Conservation (phyloP, 106 monocot genomes). For the Allium fistulosum region DNA sequence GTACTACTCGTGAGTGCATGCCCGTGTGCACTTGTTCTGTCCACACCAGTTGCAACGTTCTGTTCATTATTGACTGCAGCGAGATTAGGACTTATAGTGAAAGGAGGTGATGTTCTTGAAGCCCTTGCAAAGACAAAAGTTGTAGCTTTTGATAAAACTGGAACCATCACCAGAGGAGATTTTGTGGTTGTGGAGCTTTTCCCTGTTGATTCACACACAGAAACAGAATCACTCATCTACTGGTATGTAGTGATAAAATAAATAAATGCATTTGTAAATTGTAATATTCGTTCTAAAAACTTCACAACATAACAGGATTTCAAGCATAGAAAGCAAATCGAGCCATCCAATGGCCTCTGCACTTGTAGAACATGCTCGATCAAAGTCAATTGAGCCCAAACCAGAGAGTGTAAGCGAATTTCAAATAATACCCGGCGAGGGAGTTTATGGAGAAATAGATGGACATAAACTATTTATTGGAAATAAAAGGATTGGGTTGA, state of each 20-base stretch:
- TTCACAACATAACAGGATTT: constrained; percentile 34
- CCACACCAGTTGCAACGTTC: constrained; percentile 94
- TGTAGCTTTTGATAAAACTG: constrained; percentile 94
- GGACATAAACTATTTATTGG: constrained; percentile 64
- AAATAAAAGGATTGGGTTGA: constrained; percentile 66
- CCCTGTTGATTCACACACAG: constrained; percentile 17
- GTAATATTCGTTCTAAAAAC: too few relatives aligned
- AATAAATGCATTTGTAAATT: neutral
- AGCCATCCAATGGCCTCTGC: constrained; percentile 95
- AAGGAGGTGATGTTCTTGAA: constrained; percentile 95
- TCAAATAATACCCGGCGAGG: constrained; percentile 74
- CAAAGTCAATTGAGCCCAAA: constrained; percentile 52
- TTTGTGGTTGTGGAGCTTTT: constrained; percentile 57
- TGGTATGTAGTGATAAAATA: constrained; percentile 36
- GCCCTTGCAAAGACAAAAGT: constrained; percentile 55
- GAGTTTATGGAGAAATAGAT: constrained; percentile 84
- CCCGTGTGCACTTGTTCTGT: constrained; percentile 91
- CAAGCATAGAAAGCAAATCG: constrained; percentile 93
- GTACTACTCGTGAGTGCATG: constrained; percentile 94
- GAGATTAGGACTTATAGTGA: constrained; percentile 65
- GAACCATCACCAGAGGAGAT: constrained; percentile 89
- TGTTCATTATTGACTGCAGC: constrained; percentile 73
- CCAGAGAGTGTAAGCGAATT: constrained; percentile 71
- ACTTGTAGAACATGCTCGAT: constrained; percentile 63
- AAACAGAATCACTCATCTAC: constrained; percentile 52